A percentile compares a stretch with the other conserved stretches of the same genome.
Evolutionary conservation across 495 filamentous ascomycete genomes (phyloP).

Genomic region (Annulohypoxylon maeteangense): DNA sequence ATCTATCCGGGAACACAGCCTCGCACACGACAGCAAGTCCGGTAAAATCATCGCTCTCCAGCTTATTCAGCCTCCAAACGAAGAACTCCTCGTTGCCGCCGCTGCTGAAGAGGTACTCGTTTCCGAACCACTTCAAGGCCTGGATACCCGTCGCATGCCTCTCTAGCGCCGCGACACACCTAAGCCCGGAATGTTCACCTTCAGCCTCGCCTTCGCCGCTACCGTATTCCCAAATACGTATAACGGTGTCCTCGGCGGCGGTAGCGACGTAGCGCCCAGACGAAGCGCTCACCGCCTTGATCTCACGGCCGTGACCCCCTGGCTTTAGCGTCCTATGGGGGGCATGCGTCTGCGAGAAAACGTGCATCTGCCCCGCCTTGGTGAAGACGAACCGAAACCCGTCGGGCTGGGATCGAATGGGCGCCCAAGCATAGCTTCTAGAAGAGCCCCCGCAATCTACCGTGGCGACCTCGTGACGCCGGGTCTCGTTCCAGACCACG

Average conservation of each 20-base stretch:
- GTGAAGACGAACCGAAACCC: conserved; percentile 63
- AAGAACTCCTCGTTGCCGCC: conserved; percentile 90
- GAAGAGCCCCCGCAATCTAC: conserved; percentile 87
- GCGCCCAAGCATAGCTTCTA: conserved; percentile 73
- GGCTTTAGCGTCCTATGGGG: conserved; percentile 65
- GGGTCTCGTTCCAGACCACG: conserved; percentile 78
- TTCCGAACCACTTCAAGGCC: conserved; percentile 77
- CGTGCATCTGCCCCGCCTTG: conserved; percentile 63
- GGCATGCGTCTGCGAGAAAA: conserved; percentile 60
- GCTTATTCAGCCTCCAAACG: conserved; percentile 73
- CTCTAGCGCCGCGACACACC: conserved; percentile 70
- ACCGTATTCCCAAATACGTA: conserved; percentile 71
- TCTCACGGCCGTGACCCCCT: conserved; percentile 89
- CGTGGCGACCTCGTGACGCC: conserved; percentile 69
- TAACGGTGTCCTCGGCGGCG: conserved; percentile 87
- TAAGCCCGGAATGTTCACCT: conserved; percentile 41
- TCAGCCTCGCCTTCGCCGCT: not conserved
- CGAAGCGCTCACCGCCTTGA: conserved; percentile 76
- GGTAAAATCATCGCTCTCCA: conserved; percentile 63
- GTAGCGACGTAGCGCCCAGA: conserved; percentile 71
- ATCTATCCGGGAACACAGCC: conserved; percentile 67
- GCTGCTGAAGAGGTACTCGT: conserved; percentile 80
- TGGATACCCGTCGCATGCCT: conserved; percentile 87
- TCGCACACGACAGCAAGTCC: conserved; percentile 68
- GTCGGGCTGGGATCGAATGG: conserved; percentile 45